Evolutionary conservation across 1,284 basidiomycete species (phyloP).

Genomic region (Salmacisia buchloeana): DNA sequence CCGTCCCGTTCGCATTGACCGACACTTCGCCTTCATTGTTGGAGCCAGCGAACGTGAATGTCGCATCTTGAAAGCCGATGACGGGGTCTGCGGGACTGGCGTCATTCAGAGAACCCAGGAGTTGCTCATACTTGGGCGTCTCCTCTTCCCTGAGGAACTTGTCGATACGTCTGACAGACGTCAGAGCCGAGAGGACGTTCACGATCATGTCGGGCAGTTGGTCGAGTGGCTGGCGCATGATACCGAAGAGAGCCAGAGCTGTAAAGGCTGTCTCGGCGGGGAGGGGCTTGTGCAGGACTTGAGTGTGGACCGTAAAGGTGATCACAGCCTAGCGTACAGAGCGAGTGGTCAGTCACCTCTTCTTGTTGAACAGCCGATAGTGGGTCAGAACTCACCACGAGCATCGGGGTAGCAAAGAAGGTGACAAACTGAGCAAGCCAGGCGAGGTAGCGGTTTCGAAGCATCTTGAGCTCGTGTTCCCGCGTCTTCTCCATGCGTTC

Average conservation of each 20-base stretch:
- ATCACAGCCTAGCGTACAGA: too few species aligned
- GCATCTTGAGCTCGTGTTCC: conserved; percentile 53
- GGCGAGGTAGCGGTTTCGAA: conserved; percentile 53
- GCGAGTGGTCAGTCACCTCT: too few species aligned
- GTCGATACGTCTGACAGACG: conserved; percentile 51
- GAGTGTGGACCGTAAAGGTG: conserved; percentile 62
- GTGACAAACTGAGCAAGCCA: conserved; percentile 51
- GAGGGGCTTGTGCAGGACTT: conserved; percentile 54
- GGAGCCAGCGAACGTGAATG: conserved; percentile 51
- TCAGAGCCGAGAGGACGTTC: conserved; percentile 51
- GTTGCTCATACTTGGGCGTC: conserved; percentile 57
- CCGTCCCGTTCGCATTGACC: background rate
- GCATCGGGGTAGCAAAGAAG: conserved; percentile 59
- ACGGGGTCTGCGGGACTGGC: conserved; percentile 23
- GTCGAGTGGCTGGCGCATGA: conserved; percentile 38
- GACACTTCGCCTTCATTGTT: conserved; percentile 17
- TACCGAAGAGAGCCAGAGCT: conserved; percentile 56
- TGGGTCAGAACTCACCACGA: too few species aligned
- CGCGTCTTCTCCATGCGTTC: conserved; percentile 54
- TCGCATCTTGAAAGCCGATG: conserved; percentile 56
- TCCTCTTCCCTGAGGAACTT: conserved; percentile 57
- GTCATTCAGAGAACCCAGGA: conserved; percentile 37
- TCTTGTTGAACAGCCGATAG: too few species aligned
- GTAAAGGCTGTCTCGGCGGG: conserved; percentile 56
- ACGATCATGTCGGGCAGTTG: conserved; percentile 52